These are phyloP conservation scores for Yamadazyma diddensiae DNA, from an alignment of 1,139 yeast species.

Conservation along the genomic window DNA sequence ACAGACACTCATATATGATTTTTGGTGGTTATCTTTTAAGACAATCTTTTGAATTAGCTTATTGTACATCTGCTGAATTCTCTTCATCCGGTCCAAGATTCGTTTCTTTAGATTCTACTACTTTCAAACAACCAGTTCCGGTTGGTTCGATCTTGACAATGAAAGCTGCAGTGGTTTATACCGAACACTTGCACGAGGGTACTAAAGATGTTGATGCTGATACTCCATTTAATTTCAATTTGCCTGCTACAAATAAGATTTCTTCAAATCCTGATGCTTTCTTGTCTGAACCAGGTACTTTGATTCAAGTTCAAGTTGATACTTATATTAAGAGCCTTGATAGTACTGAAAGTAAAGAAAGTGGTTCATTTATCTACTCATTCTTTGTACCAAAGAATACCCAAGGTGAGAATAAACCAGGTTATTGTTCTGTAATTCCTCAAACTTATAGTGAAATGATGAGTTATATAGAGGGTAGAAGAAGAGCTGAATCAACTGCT, in stretches of 20 bases:
- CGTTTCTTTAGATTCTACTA: slow-evolving; percentile 84
- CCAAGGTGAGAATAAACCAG: slow-evolving; percentile 33
- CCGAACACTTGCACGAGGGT: slow-evolving; percentile 58
- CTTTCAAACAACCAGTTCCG: slow-evolving; percentile 91
- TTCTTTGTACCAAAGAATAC: slow-evolving; percentile 69
- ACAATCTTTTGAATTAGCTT: slow-evolving; percentile 89
- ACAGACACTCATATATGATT: slow-evolving; percentile 89
- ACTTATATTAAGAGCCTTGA: slow-evolving; percentile 71
- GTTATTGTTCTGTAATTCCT: slow-evolving; percentile 72
- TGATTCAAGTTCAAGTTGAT: slow-evolving; percentile 85
- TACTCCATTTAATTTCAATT: slow-evolving; percentile 46
- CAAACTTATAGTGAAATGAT: slow-evolving; percentile 90
- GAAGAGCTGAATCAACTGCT: slow-evolving; percentile 84
- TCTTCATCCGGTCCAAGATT: slow-evolving; percentile 82
- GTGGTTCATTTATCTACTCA: slow-evolving; percentile 86
- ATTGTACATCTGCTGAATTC: slow-evolving; percentile 88
- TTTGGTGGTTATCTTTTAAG: slow-evolving; percentile 91
- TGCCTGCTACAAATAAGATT: slow-evolving; percentile 55
- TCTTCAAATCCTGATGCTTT: slow-evolving; percentile 55
- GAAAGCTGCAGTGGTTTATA: slow-evolving; percentile 79
- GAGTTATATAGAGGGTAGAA: slow-evolving; percentile 83
- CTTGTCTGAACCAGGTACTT: slow-evolving; percentile 76
- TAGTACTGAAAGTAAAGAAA: slow-evolving; percentile 57
- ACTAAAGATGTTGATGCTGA: slow-evolving; percentile 29
- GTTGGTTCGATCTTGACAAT: slow-evolving; percentile 86